phyloP scores from a whole-genome alignment of 2,329 filamentous ascomycete species.

The Diaporthe capsici region DNA sequence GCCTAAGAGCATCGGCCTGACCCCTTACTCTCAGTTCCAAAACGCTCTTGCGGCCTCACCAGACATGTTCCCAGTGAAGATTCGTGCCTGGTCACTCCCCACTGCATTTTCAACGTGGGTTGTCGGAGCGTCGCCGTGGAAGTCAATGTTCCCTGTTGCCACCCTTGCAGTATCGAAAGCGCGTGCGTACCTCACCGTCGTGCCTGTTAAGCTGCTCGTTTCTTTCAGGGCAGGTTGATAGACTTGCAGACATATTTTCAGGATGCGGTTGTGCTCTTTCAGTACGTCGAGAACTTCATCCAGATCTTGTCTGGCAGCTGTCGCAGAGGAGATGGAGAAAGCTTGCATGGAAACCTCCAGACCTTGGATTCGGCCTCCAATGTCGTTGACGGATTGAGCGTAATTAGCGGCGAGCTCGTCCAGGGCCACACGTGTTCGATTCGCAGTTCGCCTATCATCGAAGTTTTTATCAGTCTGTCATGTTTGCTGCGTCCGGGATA shows the following conservation, averaged over 20 bases:
- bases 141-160: conserved; percentile 21
- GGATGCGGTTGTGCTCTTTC: conserved; percentile 8
- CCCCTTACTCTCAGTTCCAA: not conserved
- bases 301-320: not conserved
- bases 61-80: not conserved
- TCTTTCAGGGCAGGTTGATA: conserved; percentile 26
- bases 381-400: conserved; percentile 11
- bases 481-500: not conserved
- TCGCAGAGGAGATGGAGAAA: not conserved
- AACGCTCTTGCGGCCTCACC: not conserved
- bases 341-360: conserved; percentile 5
- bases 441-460: conserved; percentile 1
- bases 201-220: conserved; percentile 2
- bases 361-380: conserved; percentile 5
- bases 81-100: not conserved
- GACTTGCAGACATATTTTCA: conserved; percentile 2
- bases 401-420: conserved; percentile 17
- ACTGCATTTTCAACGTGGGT: not conserved
- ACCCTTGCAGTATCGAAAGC: conserved; percentile 13
- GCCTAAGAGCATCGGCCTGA: not conserved
- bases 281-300: not conserved
- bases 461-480: not conserved
- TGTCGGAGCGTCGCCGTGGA: not conserved
- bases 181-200: conserved; percentile 9
- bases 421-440: conserved; percentile 8